Evolutionary conservation across 2,329 filamentous ascomycete genomes (phyloP).

Genomic region (Claviceps sp.): DNA sequence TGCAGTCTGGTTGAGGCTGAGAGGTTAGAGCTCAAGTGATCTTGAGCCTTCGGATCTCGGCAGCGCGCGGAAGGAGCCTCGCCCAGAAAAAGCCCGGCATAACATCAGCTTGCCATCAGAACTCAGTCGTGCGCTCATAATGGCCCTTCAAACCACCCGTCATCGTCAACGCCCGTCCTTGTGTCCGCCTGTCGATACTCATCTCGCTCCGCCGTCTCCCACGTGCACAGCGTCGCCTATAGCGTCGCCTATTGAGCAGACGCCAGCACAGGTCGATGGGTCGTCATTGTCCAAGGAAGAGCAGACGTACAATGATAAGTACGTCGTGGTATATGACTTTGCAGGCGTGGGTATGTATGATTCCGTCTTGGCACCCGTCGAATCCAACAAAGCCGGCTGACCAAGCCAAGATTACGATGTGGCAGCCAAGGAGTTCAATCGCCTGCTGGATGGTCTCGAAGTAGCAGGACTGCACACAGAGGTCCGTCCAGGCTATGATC

Average conservation of each 20-base stretch:
- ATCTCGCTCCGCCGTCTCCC: not conserved
- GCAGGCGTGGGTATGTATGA: slow-evolving; percentile 17
- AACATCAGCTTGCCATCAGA: not conserved
- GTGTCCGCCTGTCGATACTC: not conserved
- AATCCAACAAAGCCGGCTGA: not conserved
- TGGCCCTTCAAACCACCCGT: slow-evolving; percentile 1
- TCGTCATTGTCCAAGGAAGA: not conserved
- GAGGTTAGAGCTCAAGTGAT: too few species aligned
- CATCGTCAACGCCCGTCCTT: not conserved
- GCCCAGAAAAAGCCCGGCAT: not conserved
- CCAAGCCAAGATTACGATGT: slow-evolving; percentile 18
- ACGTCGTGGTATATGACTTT: slow-evolving; percentile 27
- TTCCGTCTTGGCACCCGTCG: not conserved
- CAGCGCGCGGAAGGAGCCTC: not conserved
- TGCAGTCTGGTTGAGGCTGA: not conserved
- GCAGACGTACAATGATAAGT: slow-evolving; percentile 13
- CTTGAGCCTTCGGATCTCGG: not conserved
- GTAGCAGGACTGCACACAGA: slow-evolving; percentile 54
- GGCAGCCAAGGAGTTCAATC: slow-evolving; percentile 21
- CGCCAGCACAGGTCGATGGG: not conserved
- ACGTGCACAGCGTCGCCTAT: not conserved
- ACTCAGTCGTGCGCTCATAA: not conserved
- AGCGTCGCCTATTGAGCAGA: not conserved
- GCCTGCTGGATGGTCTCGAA: slow-evolving; percentile 44
- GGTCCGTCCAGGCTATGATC: slow-evolving; percentile 56